Base-by-base conservation (phyloP, 129 eudicot genomes). In the Flaveria robusta region DNA sequence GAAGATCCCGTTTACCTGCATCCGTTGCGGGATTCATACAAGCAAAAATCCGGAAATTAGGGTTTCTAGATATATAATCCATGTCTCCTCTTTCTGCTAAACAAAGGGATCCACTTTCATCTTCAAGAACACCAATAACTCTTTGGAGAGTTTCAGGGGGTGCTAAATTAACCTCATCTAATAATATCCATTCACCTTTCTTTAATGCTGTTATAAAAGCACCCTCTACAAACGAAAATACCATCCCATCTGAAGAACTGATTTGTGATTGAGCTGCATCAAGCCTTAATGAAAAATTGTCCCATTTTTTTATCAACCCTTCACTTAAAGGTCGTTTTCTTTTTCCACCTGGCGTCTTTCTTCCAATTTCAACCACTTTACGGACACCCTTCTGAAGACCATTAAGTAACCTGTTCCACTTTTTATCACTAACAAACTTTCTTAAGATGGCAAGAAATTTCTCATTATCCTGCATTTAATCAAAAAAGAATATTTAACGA, bases 1-100 rank as follows among this genome's bases (percentile, higher is more conserved):
- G 96, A 66, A 95, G 85, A 74, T 95, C 96, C 68, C 99, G 84
- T 83, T 91, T 95, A 58, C 99, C 99, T 70, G 99, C 96, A 95
- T 95, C 99, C 64, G 93, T 95, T 56, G 99, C 99, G 5, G 99
- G 99, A 86, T 95, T 95, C 99, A 95, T 95, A 81, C 99, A 95
- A 31, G 91, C 97, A 83, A 95, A 95, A 71, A 95, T 72, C 26
- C 99, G 94, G 70, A 95, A 95, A 47, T 85, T 78, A 7, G 92
- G 83, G 79, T 95, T 84, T 79, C 99, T 84, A 24, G 49, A 24
- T 67, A 95, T 79, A 75, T 92, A 82, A 63, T 88, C 87, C 56
- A 87, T 79, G 70, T 91, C 97, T 55, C 99, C 99, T 77, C 96
- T 84, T 79, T 95, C 99, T 24, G 99, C 87, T 79, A 95, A 91